Percentiles rank a stretch among this genome's conserved stretches.
phyloP scores from a whole-genome alignment of 2,329 filamentous ascomycete genomes.

The Colletotrichum sp. region DNA sequence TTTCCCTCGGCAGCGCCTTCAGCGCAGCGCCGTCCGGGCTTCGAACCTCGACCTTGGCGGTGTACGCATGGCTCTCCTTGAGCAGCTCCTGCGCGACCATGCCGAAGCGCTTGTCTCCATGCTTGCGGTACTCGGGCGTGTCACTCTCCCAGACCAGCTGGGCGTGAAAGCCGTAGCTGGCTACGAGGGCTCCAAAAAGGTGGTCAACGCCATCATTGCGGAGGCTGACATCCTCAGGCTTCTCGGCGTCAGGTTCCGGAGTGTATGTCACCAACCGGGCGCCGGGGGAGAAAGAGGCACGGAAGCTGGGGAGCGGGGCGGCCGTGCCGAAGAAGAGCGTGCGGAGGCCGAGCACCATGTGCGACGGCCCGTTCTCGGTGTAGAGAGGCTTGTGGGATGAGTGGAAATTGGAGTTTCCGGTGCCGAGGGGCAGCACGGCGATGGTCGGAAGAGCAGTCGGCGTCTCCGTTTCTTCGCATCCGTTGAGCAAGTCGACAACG shows the following conservation, averaged over 20 bases:
- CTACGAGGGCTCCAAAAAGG: conserved; percentile 81
- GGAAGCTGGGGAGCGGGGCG: conserved; percentile 65
- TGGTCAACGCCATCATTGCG: conserved; percentile 38
- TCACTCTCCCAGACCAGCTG: conserved; percentile 91
- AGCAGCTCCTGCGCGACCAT: conserved; percentile 83
- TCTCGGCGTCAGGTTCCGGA: conserved; percentile 9
- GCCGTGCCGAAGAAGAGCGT: conserved; percentile 65
- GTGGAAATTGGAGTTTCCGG: conserved; percentile 69
- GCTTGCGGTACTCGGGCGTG: conserved; percentile 78
- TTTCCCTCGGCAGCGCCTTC: conserved; percentile 29
- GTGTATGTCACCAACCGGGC: conserved; percentile 51
- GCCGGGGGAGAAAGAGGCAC: conserved; percentile 64
- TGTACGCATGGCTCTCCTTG: conserved; percentile 56
- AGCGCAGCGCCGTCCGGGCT: conserved; percentile 26
- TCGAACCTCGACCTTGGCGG: conserved; percentile 39
- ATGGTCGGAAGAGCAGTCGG: conserved; percentile 44
- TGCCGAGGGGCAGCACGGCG: conserved; percentile 65
- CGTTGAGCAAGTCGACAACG: conserved; percentile 81
- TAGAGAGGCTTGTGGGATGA: conserved; percentile 66
- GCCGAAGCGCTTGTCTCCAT: conserved; percentile 79
- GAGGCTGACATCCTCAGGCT: conserved; percentile 25
- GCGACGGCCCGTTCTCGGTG: conserved; percentile 37
- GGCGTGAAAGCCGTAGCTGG: conserved; percentile 89
- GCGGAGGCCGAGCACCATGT: conserved; percentile 55
- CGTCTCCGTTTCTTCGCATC: conserved; percentile 35